Conservation (phyloP, 495 filamentous ascomycete genomes). For the Penicillium argentinense region DNA sequence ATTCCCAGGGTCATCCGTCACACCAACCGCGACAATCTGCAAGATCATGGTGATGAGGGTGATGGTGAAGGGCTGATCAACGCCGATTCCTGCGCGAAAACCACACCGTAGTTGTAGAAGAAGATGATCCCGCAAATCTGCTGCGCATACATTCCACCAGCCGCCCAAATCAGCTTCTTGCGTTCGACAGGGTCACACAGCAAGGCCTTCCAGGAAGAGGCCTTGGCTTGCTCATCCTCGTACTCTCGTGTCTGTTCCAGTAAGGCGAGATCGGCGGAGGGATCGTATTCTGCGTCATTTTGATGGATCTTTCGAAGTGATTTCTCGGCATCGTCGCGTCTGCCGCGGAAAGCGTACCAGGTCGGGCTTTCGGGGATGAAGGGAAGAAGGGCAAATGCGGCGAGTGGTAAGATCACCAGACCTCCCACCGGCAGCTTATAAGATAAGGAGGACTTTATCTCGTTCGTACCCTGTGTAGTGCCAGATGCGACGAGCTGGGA, state of each 20-base stretch:
- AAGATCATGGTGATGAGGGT: conserved; percentile 33
- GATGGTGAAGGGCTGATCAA: conserved; percentile 36
- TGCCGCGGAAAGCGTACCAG: conserved; percentile 30
- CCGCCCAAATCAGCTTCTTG: conserved; percentile 34
- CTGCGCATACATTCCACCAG: conserved; percentile 36
- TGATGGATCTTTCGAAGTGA: conserved; percentile 34
- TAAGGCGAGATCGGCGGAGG: conserved; percentile 25
- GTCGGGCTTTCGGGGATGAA: conserved; percentile 37
- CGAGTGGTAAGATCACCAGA: conserved; percentile 28
- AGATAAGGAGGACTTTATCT: conserved; percentile 19
- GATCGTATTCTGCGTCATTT: conserved; percentile 25
- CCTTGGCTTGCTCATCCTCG: conserved; percentile 20
- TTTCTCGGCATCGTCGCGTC: conserved; percentile 20
- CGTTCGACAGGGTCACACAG: conserved; percentile 35
- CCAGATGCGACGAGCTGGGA: conserved; percentile 34
- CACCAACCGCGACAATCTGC: conserved; percentile 37
- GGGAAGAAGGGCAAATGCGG: conserved; percentile 30
- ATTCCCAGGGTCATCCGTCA: too few species aligned
- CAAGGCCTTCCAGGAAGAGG: conserved; percentile 29
- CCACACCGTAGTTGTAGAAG: conserved; percentile 38
- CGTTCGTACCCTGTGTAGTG: conserved; percentile 33
- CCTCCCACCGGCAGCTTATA: conserved; percentile 38
- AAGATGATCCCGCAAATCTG: conserved; percentile 44
- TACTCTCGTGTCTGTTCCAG: conserved; percentile 10
- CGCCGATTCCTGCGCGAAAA: conserved; percentile 38